Base-by-base conservation (phyloP, 1,139 yeast species). In the Lodderomyces orthopsilosis region DNA sequence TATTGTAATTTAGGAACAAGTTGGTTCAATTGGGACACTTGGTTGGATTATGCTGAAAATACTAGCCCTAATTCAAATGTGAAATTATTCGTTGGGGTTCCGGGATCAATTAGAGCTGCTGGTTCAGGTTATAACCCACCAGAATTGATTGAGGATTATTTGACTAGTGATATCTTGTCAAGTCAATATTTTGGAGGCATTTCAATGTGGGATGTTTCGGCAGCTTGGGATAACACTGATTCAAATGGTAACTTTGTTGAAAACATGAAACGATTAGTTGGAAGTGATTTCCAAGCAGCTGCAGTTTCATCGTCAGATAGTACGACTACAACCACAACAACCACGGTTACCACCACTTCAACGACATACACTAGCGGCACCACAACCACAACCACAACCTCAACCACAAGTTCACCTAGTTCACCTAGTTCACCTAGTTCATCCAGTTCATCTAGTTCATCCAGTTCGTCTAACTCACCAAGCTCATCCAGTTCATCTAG, bases 201-300 rank as follows among this genome's bases (percentile, higher is more conserved):
- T 54, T 81, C 87, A 68, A 66, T 89, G 49, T 90, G 97, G 97
- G 96, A 90, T 64, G 96, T 95, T 42, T 84, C 94, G 43, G 89
- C 85, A 62, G 90, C 85, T 13, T 77, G 73, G 59, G 59, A 73
- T 17, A 88, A 87, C 58, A 61, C 58, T 22, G 68, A 70, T 37
- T 61, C 65, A 46, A 82, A 81, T 32, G 60, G 57, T 18, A 67
- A 66, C 43, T 79, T 63, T 57, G 78, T 57, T 24, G 50, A 54
- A 28, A 68, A 66, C 13, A 65, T 79, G 67, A 75, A 77, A 57
- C 51, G 55, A 28, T 52, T 56, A 30, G 50, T 56, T 33, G 42
- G 32, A n/a, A 19, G 14, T 21, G 32, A 15, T 12, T 27, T 30
- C 12, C 23, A 32, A 13, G 27, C 38, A 5, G 43, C 41, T 39